Percentiles rank a stretch among this genome's conserved stretches.
Conservation (phyloP, 164 flowering plant species). For the Macadamia integrifolia region DNA sequence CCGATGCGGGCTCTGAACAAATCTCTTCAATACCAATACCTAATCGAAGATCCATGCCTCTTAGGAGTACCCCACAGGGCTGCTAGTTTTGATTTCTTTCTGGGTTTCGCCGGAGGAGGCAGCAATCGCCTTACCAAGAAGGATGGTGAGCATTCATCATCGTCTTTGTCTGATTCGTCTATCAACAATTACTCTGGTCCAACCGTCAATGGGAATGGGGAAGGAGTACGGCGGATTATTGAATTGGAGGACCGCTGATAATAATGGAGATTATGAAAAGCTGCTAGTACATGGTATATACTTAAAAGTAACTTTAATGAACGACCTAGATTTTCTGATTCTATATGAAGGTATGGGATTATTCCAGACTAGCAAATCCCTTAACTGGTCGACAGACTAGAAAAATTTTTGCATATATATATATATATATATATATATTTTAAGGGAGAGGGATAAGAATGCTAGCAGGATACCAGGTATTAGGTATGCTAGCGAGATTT, state of each 20-base stretch:
- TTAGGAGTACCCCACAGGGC: constrained; percentile 53
- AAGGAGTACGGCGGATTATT: constrained; percentile 26
- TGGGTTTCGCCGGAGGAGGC: constrained; percentile 50
- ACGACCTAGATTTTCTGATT: no score
- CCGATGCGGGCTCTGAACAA: background rate
- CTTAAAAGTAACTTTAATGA: no score
- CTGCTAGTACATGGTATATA: background rate
- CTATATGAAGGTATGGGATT: no score
- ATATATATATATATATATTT: no score
- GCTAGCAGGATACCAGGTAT: no score
- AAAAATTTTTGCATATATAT: no score
- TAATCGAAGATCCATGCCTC: constrained; percentile 30
- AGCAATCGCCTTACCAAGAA: constrained; percentile 33
- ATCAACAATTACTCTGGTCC: constrained; percentile 35
- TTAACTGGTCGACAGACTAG: no score
- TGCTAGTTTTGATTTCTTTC: constrained; percentile 79
- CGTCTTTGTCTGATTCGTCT: constrained; percentile 53
- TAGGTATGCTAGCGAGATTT: no score
- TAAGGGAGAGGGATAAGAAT: no score
- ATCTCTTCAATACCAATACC: constrained; percentile 29
- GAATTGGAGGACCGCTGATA: constrained; percentile 36
- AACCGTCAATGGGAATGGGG: constrained; percentile 28
- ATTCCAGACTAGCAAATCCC: no score
- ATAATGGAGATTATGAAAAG: constrained; percentile 9
- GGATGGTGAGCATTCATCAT: constrained; percentile 51